Evolutionary conservation across 23 red algal species (phyloP).

Genomic region (Chondrus crispus): DNA sequence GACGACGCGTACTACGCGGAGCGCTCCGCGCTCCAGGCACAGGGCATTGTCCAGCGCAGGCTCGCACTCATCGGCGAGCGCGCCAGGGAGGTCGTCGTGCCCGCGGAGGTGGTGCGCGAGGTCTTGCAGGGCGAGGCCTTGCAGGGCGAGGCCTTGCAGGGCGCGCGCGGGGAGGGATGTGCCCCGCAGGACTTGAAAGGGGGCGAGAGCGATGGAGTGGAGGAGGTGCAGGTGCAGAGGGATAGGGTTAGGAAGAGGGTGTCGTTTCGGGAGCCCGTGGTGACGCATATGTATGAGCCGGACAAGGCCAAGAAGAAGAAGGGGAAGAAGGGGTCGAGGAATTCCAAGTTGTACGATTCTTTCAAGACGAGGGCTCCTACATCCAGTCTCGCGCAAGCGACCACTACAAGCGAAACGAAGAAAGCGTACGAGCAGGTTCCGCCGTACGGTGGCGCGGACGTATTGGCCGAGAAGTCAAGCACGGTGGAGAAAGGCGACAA

Average conservation of each 20-base stretch:
- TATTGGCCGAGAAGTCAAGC: neutral
- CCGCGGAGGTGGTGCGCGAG: too few species aligned
- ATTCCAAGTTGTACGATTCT: neutral
- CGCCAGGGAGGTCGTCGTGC: neutral
- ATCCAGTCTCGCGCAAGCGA: neutral
- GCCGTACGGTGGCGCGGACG: neutral
- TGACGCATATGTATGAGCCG: neutral
- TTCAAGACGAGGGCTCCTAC: neutral
- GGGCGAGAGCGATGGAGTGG: neutral
- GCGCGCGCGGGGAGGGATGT: neutral
- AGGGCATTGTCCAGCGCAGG: constrained; percentile 16
- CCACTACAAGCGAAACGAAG: neutral
- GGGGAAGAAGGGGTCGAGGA: too few species aligned
- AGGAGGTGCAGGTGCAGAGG: neutral
- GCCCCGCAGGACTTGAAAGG: neutral
- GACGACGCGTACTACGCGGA: constrained; percentile 45
- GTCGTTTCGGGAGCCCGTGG: neutral
- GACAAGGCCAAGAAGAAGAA: too few species aligned
- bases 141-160: neutral
- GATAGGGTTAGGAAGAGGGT: neutral
- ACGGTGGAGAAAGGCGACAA: neutral
- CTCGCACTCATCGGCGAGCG: neutral
- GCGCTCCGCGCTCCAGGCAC: constrained; percentile 45
- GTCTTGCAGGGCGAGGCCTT: neutral
- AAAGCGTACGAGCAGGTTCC: too few species aligned